phyloP scores from a whole-genome alignment of 306 rosid genomes.

The Rosa lucieae region DNA sequence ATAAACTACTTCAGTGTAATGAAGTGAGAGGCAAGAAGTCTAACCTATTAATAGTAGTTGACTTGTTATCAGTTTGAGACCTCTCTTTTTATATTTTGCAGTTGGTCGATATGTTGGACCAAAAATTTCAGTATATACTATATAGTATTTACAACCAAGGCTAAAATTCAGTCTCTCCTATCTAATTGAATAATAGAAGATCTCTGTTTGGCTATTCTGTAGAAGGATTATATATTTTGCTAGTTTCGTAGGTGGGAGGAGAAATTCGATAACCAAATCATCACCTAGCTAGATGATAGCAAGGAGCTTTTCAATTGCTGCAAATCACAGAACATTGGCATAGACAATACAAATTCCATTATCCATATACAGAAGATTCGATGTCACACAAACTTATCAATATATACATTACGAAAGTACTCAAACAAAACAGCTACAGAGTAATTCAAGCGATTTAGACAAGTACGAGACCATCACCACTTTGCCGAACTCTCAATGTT shows the following conservation, averaged over 20 bases:
- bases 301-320: background rate
- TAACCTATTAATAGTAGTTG: no score
- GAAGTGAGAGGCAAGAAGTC: no score
- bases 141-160: background rate
- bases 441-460: constrained; percentile 22
- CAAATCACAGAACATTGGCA: background rate
- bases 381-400: background rate
- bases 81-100: no score
- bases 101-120: no score
- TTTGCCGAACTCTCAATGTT: constrained; percentile 72
- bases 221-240: background rate
- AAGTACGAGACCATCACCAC: constrained; percentile 50
- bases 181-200: background rate
- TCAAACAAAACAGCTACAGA: background rate
- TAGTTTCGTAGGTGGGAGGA: background rate
- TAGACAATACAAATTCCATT: background rate
- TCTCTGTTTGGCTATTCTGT: background rate
- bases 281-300: background rate
- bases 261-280: background rate
- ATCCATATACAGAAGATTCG: constrained; percentile 8
- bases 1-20: no score
- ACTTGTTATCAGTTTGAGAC: no score
- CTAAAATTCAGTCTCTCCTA: background rate
- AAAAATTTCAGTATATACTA: no score
- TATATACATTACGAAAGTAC: constrained; percentile 16